These are phyloP conservation scores for Helicocarpus griseus DNA, from an alignment of 2,329 filamentous ascomycete species.

Conservation along the genomic window DNA sequence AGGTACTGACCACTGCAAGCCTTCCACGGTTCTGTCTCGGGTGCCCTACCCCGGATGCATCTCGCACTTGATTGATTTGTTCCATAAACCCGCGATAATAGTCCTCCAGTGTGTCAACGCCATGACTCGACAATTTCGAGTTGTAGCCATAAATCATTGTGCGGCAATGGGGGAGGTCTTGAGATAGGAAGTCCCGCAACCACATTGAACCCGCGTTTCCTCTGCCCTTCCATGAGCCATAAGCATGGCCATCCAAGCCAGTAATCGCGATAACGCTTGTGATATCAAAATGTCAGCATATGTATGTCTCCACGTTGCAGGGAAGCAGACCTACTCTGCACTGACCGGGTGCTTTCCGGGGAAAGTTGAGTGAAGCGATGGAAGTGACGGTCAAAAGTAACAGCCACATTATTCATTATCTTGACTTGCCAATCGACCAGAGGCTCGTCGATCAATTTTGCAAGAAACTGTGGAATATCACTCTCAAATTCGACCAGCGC, in stretches of 20 bases:
- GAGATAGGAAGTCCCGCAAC: not conserved
- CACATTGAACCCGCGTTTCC: not conserved
- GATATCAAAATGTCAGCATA: not conserved
- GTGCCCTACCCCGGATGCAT: not conserved
- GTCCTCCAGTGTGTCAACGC: not conserved
- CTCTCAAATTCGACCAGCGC: not conserved
- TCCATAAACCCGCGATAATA: not conserved
- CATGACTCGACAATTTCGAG: not conserved
- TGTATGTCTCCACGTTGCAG: not conserved
- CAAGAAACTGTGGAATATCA: not conserved
- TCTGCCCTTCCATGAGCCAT: not conserved
- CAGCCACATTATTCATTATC: not conserved
- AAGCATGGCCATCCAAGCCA: not conserved
- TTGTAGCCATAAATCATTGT: not conserved
- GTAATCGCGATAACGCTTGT: not conserved
- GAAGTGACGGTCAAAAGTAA: not conserved
- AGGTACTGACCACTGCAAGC: too few species aligned
- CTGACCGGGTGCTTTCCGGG: not conserved
- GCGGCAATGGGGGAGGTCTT: not conserved
- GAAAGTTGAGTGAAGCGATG: not conserved
- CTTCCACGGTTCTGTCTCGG: not conserved
- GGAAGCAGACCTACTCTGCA: not conserved
- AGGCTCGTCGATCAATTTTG: not conserved
- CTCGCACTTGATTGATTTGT: not conserved
- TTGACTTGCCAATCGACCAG: not conserved